Percentiles rank a stretch among this genome's conserved stretches.
Conservation (phyloP, 148 eudicot genomes). For the Rhododendron ovatum region DNA sequence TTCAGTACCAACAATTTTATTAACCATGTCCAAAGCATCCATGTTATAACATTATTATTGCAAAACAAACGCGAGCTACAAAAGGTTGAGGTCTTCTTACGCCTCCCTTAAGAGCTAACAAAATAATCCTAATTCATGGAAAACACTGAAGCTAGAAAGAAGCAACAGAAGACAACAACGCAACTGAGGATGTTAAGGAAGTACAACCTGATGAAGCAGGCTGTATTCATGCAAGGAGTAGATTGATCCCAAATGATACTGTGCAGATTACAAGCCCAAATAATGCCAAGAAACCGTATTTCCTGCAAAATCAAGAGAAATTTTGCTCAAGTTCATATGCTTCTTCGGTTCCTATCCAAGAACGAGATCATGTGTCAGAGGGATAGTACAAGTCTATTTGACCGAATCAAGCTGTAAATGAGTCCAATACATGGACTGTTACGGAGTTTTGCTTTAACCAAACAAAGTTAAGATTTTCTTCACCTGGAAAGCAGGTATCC, state of each 20-base stretch:
- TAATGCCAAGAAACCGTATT: conserved; percentile 50
- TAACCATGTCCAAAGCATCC: background rate
- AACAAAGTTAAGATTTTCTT: background rate
- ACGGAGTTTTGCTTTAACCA: background rate
- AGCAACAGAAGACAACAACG: background rate
- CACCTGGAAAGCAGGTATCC: background rate
- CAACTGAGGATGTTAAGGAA: background rate
- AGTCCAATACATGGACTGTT: background rate
- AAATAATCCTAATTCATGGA: background rate
- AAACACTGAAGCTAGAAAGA: background rate
- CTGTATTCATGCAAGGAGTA: conserved; percentile 29
- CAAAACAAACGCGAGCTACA: background rate
- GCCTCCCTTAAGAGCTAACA: background rate
- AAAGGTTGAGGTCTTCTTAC: background rate
- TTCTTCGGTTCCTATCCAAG: background rate
- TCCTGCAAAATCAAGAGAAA: conserved; percentile 40
- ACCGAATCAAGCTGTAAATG: background rate
- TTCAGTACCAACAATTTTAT: background rate
- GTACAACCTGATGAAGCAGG: background rate
- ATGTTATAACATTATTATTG: background rate
- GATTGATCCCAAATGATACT: conserved; percentile 50
- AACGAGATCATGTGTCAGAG: background rate
- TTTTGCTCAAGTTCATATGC: background rate
- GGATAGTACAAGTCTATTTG: background rate
- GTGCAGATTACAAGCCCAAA: conserved; percentile 50